Base-by-base conservation (phyloP, 257 asterid genomes). In the Scutellaria minor region DNA sequence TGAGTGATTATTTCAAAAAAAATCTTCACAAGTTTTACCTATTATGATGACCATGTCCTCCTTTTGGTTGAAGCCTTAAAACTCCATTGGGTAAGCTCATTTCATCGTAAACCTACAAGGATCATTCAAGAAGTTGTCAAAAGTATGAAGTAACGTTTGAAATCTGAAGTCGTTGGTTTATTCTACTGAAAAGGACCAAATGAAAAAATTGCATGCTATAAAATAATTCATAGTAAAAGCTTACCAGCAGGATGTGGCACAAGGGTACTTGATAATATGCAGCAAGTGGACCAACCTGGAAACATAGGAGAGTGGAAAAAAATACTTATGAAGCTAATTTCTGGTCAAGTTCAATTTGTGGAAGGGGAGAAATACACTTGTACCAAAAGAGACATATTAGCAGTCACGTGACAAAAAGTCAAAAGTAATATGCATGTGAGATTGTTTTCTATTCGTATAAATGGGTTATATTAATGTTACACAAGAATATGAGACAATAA, bases 81-180 rank as follows among this genome's bases (percentile, higher is more conserved):
- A 95, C 93, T 76, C 97, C 98, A 78, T 92, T 95, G 5, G 97
- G 99, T 77, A 92, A 87, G 83, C 91, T 90, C 96, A 92, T 92
- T 83, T 95, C 98, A 77, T 95, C 98, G 62, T 95, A 87, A 55
- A 92, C 83, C 99, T 94, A 72, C 46, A 84, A 72, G 45, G 9
- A 70, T 3, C 57, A 60, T 71, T 12, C 9, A 37, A 7, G 41
- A 63, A 47, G 47, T 51, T 13, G 55, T 57, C 63, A 79, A 40
- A 53, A 41, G 51, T 59, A 31, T 4, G 5, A 31, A 31, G 37
- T 63, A 22, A 8, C 15, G 18, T 51, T 57, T 9, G 51, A 55
- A 60, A 15, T 2, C 42, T 48, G 0, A 54, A 42, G 27, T 71
- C 18, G 50, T 53, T 63, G 54, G 13, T 46, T 70, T 22, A 78